A percentile compares a stretch with the other conserved stretches of the same genome.
phyloP scores from a whole-genome alignment of 2,329 filamentous ascomycete genomes.

The Paecilomyces variotii region DNA sequence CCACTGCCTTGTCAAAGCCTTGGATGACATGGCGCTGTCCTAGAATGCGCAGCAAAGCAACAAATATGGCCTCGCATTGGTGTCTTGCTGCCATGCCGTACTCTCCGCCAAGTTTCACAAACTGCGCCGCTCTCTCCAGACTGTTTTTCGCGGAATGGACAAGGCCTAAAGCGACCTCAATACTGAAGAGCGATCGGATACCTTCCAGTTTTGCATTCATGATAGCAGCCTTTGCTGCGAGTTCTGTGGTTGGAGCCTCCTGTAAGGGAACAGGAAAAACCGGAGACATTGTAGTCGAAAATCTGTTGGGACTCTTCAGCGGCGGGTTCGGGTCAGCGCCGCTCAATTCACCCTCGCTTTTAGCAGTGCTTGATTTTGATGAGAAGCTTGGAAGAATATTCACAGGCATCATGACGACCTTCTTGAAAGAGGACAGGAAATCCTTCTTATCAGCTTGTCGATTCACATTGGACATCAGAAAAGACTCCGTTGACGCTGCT shows the following conservation, averaged over 20 bases:
- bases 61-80: slow-evolving; percentile 85
- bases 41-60: slow-evolving; percentile 72
- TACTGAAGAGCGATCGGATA: slow-evolving; percentile 90
- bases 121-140: slow-evolving; percentile 74
- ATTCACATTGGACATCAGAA: slow-evolving; percentile 93
- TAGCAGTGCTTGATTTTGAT: slow-evolving; percentile 44
- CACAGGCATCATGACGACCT: slow-evolving; percentile 98
- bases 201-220: slow-evolving; percentile 93
- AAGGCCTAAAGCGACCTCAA: slow-evolving; percentile 84
- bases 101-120: slow-evolving; percentile 71
- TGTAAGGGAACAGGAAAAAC: slow-evolving; percentile 31
- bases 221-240: slow-evolving; percentile 93
- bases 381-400: slow-evolving; percentile 71
- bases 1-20: slow-evolving; percentile 90
- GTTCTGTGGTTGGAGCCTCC: slow-evolving; percentile 77
- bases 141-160: slow-evolving; percentile 84
- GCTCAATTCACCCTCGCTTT: slow-evolving; percentile 15
- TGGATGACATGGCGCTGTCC: slow-evolving; percentile 79
- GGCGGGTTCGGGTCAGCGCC: slow-evolving; percentile 11
- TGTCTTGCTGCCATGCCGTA: slow-evolving; percentile 75
- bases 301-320: slow-evolving; percentile 25
- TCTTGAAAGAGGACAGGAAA: slow-evolving; percentile 92
- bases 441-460: slow-evolving; percentile 93
- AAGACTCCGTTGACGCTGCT: slow-evolving; percentile 82
- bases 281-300: slow-evolving; percentile 29